Base-by-base conservation (phyloP, 2,329 filamentous ascomycete species). In the Exophiala viscosa region DNA sequence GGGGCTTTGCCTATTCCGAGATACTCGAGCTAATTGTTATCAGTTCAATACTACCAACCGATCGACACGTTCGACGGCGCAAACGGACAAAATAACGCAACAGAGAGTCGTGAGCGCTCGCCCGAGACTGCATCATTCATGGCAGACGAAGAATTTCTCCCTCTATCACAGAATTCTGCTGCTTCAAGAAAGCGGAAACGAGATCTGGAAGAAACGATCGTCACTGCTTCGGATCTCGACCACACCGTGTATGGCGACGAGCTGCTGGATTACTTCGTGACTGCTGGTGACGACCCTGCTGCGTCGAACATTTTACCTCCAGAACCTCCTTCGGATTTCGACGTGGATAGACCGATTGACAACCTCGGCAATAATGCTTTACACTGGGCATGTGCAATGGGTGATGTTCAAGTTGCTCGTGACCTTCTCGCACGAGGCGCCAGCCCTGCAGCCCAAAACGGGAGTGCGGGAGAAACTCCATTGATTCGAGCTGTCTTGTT, bases 381-480 rank as follows among this genome's bases (percentile, higher is more conserved):
- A 60, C 93, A 99, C 67, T 99, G 93, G 93, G 93, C 91, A 14
- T 90, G 90, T 48, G 90, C 93, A 18, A 99, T 99, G 92, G 93
- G 93, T 53, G 93, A 97, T 62, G 77, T 96, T 28, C 88, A 92
- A 44, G 88, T 97, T 13, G 89, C 96, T 57, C 90, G 86, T 68
- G 87, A 95, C 68, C 77, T 99, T 14, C 86, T 93, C 62, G 80
- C 84, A 36, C 90, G 91, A 55, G 86, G 88, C 38, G 90, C 92
- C 9, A 83, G 83, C 55, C 76, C 90, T 35, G 90, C 91, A 8
- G 83, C 83, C 54, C 77, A 90, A 13, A 82, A 83, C 28, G 83
- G 85, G 2, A 79, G 86, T 48, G 91, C 90, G 51, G 86, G 87
- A 52, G 92, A 97, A 71, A 97, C 93, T 0, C 92, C 93, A 0